Conservation (phyloP, 1,284 basidiomycete genomes). For the Melampsora larici-populina region DNA sequence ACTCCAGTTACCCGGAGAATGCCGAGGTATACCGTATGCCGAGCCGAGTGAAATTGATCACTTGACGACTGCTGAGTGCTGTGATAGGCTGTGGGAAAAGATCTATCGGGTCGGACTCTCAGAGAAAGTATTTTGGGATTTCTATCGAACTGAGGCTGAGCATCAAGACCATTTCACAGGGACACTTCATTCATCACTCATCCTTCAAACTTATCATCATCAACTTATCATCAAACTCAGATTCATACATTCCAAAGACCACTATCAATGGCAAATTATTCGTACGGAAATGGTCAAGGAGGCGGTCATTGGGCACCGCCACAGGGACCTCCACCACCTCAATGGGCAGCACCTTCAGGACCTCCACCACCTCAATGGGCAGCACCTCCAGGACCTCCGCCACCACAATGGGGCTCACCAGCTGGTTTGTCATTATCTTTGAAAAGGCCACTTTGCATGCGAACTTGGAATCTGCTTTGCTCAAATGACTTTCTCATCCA, state of each 20-base stretch:
- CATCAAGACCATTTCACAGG: too few relatives aligned
- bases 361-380: conserved; percentile 31
- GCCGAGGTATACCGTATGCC: too few relatives aligned
- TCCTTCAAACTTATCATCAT: too few relatives aligned
- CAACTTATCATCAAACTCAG: neutral
- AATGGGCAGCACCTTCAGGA: conserved; percentile 16
- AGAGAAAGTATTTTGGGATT: too few relatives aligned
- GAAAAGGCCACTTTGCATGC: neutral
- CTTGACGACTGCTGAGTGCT: too few relatives aligned
- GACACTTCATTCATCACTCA: too few relatives aligned
- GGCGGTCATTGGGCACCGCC: conserved; percentile 30
- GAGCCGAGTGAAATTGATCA: too few relatives aligned
- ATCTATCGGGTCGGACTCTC: too few relatives aligned
- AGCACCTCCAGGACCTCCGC: conserved; percentile 24
- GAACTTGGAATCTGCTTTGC: neutral
- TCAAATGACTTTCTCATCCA: neutral
- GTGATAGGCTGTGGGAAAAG: too few relatives aligned
- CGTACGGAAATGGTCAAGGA: conserved; percentile 9
- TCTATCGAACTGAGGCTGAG: too few relatives aligned
- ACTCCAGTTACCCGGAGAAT: too few relatives aligned
- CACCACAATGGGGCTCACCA: neutral
- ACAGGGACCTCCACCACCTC: neutral
- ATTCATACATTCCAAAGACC: neutral
- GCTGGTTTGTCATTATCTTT: neutral
- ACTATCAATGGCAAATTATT: conserved; percentile 38